Conservation (phyloP, 805 yeast genomes). For the Maudiozyma serrabonitensis region DNA sequence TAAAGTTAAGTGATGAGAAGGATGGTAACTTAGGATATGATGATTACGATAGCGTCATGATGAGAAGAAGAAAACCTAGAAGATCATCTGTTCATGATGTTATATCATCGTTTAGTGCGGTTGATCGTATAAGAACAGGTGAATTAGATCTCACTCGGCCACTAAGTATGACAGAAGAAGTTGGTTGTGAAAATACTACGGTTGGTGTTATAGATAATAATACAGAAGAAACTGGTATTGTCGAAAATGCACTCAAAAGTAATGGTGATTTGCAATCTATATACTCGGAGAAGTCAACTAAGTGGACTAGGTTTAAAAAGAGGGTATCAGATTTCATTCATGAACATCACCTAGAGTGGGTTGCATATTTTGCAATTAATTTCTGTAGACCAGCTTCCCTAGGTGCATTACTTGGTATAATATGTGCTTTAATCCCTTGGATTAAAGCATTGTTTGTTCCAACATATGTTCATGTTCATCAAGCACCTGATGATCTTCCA, state of each 20-base stretch:
- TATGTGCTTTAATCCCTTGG: constrained; percentile 82
- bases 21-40: neutral
- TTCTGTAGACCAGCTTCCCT: constrained; percentile 64
- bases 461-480: constrained; percentile 41
- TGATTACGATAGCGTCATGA: neutral
- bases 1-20: neutral
- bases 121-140: constrained; percentile 20
- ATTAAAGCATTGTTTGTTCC: constrained; percentile 57
- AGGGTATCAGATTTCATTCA: constrained; percentile 18
- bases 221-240: constrained; percentile 1
- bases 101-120: constrained; percentile 34
- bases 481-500: constrained; percentile 81
- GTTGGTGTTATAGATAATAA: constrained; percentile 3
- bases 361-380: constrained; percentile 36
- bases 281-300: constrained; percentile 3
- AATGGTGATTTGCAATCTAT: constrained; percentile 4
- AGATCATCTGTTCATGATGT: constrained; percentile 16
- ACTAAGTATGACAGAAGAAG: constrained; percentile 21
- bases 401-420: constrained; percentile 54
- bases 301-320: constrained; percentile 7
- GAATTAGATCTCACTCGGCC: constrained; percentile 27
- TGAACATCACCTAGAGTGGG: constrained; percentile 26
- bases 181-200: constrained; percentile 17
- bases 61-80: neutral
- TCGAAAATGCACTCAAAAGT: constrained; percentile 1